Conservation (phyloP, 768 basidiomycete genomes). For the Mycena polygramma region DNA sequence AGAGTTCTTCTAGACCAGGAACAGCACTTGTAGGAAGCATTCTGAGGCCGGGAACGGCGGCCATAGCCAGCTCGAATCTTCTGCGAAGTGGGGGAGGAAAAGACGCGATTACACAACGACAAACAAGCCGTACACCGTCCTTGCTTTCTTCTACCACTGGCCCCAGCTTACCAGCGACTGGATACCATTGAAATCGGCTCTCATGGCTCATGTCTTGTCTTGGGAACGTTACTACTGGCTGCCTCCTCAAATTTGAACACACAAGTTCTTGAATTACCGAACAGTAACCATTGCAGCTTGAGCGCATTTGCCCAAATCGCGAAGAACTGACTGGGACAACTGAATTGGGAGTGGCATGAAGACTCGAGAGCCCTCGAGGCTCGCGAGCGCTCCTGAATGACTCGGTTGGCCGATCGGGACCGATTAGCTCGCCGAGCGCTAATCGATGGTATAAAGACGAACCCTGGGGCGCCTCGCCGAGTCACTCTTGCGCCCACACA, state of each 20-base stretch:
- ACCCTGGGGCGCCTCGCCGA: neutral
- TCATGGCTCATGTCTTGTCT: too few relatives aligned
- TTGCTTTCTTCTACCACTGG: too few relatives aligned
- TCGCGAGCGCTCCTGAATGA: neutral
- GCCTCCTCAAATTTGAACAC: neutral
- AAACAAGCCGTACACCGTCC: too few relatives aligned
- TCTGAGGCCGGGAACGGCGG: conserved; percentile 15
- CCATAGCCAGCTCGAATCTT: conserved; percentile 11
- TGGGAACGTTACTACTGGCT: too few relatives aligned
- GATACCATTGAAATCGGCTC: too few relatives aligned
- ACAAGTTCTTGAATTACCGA: neutral
- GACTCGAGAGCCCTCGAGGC: neutral
- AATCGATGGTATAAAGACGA: neutral
- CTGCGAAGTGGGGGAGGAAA: neutral
- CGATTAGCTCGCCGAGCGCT: conserved; percentile 6
- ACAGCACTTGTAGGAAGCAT: conserved; percentile 17
- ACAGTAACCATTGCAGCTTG: too few relatives aligned
- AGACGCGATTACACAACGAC: too few relatives aligned
- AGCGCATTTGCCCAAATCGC: too few relatives aligned
- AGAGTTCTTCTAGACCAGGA: conserved; percentile 29
- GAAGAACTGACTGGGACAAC: too few relatives aligned
- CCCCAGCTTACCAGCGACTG: too few relatives aligned
- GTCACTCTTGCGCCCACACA: neutral
- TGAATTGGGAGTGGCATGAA: too few relatives aligned
- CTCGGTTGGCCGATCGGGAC: too few relatives aligned